Evolutionary conservation across 768 basidiomycete genomes (phyloP), one percentile per base, ranked within the genome.

Genomic region (Psilocybe cubensis): DNA sequence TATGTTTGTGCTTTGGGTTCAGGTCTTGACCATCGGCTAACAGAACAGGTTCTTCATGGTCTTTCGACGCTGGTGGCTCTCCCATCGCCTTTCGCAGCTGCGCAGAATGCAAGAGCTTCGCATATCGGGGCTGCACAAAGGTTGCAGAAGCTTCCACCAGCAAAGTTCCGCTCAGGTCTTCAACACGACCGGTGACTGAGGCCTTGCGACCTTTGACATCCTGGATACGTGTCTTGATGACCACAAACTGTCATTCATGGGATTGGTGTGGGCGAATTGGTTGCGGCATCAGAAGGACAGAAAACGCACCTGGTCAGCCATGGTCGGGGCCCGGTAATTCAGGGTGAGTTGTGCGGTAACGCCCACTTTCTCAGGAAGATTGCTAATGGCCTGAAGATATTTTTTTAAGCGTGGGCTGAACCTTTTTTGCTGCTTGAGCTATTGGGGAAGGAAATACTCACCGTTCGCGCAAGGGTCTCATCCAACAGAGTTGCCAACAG

Each of bases 41-140:
- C 43, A 72, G 68, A 1, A 79, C 60, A 12, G 78, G 75, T 46
- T 72, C 66, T 44, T 73, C 67, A 25, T 62, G 61, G 17, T 52
- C 62, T 33, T 58, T 54, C 2, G 68, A 64, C 21, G 72, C 63
- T 6, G 73, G 70, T 35, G 83, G 83, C 51, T 83, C 80, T 6
- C 93, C 92, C 73, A 94, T 80, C 1, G 83, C 80, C 59, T 88
- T 82, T 53, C 79, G 80, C 1, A 94, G 70, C 3, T 81, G 78
- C 1, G 73, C 74, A 33, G 81, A 80, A 62, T 86, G 84, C 24
- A 97, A 77, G 48, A 94, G 76, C 55, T 87, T 85, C 2, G 95
- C 91, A 65, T 96, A 94, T 56, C 85, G 86, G 1, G 96, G 96
- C 65, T 98, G 94, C 12, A 98, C 85, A 66, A 96, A 97, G 33